phyloP scores from a whole-genome alignment of 2,329 filamentous ascomycete genomes.

The Sordariomycetes sp. region DNA sequence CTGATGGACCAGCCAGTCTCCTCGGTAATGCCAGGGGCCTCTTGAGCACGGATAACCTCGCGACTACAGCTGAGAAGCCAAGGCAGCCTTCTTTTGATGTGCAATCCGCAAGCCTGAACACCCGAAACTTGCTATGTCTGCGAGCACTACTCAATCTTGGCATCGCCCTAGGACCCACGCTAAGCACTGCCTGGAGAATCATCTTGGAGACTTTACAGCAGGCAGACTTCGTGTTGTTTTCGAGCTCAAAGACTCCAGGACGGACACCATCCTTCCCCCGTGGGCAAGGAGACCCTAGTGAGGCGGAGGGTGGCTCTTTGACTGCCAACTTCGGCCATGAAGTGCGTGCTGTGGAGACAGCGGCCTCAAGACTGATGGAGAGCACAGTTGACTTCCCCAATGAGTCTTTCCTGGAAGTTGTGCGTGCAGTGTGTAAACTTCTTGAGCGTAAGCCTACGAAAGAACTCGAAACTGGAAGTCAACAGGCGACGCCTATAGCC shows the following conservation, averaged over 20 bases:
- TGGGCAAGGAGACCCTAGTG: constrained; percentile 35
- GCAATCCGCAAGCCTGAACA: constrained; percentile 55
- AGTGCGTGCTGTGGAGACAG: constrained; percentile 80
- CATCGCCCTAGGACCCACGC: constrained; percentile 83
- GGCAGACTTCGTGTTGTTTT: constrained; percentile 77
- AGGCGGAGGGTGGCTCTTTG: constrained; percentile 39
- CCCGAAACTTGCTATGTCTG: constrained; percentile 82
- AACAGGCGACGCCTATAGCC: constrained; percentile 10
- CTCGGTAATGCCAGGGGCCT: constrained; percentile 64
- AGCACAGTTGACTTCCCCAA: constrained; percentile 89
- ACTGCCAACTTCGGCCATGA: constrained; percentile 68
- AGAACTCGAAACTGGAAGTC: constrained; percentile 8
- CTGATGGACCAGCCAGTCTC: constrained; percentile 45
- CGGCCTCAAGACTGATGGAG: constrained; percentile 78
- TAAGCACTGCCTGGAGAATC: constrained; percentile 81
- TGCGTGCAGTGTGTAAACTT: constrained; percentile 66
- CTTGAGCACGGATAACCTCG: constrained; percentile 62
- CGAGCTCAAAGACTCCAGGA: constrained; percentile 45
- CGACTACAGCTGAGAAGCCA: constrained; percentile 26
- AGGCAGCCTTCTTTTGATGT: constrained; percentile 45
- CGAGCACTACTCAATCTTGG: constrained; percentile 89
- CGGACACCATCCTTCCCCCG: constrained; percentile 37
- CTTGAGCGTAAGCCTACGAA: constrained; percentile 35
- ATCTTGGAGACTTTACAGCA: constrained; percentile 87
- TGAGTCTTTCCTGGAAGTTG: constrained; percentile 66